These are phyloP conservation scores for Lippia alba DNA, from an alignment of 305 asterid genomes.

Conservation along the genomic window DNA sequence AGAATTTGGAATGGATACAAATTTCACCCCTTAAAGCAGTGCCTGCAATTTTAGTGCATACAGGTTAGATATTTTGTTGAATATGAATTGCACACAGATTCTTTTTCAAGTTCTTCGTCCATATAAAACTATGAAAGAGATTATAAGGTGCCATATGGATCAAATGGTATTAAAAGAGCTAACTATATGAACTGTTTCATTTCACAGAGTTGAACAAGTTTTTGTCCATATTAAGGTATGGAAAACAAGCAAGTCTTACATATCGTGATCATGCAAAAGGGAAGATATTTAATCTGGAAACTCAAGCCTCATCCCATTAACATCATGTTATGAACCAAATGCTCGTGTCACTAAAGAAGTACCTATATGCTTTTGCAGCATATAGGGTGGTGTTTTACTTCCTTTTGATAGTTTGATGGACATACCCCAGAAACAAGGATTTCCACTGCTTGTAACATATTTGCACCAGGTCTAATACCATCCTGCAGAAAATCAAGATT, in stretches of 20 bases:
- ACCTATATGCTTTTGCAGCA: background rate
- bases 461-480: slow-evolving; percentile 67
- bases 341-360: background rate
- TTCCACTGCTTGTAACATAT: slow-evolving; percentile 67
- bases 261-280: background rate
- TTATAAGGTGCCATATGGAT: background rate
- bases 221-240: background rate
- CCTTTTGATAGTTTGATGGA: slow-evolving; percentile 20
- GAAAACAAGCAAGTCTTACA: background rate
- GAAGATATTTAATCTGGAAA: slow-evolving; percentile 1
- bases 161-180: background rate
- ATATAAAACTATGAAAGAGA: slow-evolving; percentile 4
- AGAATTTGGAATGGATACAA: background rate
- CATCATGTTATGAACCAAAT: slow-evolving; percentile 9
- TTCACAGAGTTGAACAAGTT: background rate
- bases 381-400: background rate
- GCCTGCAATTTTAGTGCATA: background rate
- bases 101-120: slow-evolving; percentile 2
- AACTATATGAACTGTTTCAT: background rate
- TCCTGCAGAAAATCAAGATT: slow-evolving; percentile 48
- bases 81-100: slow-evolving; percentile 1
- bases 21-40: slow-evolving; percentile 2
- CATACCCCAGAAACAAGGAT: slow-evolving; percentile 71
- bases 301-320: background rate
- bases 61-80: slow-evolving; percentile 1